Base-by-base conservation (phyloP, 2,329 filamentous ascomycete genomes). In the Lecanicillium sp. region DNA sequence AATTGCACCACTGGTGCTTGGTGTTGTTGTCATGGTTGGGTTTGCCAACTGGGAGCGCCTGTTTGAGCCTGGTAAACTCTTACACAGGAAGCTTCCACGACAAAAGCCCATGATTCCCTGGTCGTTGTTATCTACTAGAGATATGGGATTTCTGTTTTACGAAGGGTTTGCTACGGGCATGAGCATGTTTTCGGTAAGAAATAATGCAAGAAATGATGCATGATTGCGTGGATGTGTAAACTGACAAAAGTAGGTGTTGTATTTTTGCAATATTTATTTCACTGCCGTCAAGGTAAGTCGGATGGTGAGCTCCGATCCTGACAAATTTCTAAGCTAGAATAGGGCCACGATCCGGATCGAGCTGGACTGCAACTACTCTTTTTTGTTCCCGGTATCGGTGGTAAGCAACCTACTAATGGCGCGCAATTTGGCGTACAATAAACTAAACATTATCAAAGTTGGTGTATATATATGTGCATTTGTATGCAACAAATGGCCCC, bases 231-330 rank as follows among this genome's bases (percentile, higher is more conserved):
- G 72, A 25, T 25, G 22, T 7, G 22, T 25, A 11, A 11, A 11
- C 22, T 25, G 22, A 25, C 22, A 6, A 25, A 11, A 11, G 22
- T 11, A 25, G 22, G 22, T 79, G 1, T 73, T 83, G 46, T 85
- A 84, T 54, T 85, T 83, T 48, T 74, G 80, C 47, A 75, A 74
- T 13, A 68, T 83, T 14, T 85, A 83, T 55, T 84, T 83, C 53
- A 73, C 74, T 2, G 58, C 81, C 13, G 78, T 83, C 4, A 55
- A 57, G 48, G 58, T 58, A 45, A 33, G 49, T 25, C 22, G 17
- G 17, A 17, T 12, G 12, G 12, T 38, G 12, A 40, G 9, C 19
- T 27, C 13, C 14, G 14, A n/a, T 11, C 22, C 22, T 11, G n/a
- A 11, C 16, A 25, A 14, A 38, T 38, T 19, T 31, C 44, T 22